phyloP scores from a whole-genome alignment of 176 grass and related monocot species.

The Elaeis guineensis region DNA sequence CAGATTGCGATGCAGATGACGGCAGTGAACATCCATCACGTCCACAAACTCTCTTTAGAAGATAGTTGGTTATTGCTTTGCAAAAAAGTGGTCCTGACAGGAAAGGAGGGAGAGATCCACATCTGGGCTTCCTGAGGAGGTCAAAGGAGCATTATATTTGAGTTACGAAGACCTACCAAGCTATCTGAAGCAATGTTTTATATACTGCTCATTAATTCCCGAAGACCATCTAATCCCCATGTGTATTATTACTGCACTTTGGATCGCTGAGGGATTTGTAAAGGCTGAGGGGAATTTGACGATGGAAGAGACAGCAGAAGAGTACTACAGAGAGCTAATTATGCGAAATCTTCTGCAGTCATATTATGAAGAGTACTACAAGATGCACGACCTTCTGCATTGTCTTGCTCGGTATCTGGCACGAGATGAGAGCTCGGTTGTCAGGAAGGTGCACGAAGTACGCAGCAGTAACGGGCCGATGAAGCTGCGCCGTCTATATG shows the following conservation, averaged over 20 bases:
- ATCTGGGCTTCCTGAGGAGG: slow-evolving; percentile 33
- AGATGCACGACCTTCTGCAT: slow-evolving; percentile 11
- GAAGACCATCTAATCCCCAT: neutral
- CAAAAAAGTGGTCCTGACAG: slow-evolving; percentile 24
- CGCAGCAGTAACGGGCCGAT: slow-evolving; percentile 10
- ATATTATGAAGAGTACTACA: too few relatives aligned
- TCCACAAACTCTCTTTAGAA: slow-evolving; percentile 13
- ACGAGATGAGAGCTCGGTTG: slow-evolving; percentile 24
- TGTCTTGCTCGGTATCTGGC: slow-evolving; percentile 42
- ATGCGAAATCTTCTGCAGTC: too few relatives aligned
- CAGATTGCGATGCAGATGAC: slow-evolving; percentile 13
- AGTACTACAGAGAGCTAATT: too few relatives aligned
- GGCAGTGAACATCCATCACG: slow-evolving; percentile 10
- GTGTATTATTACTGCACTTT: slow-evolving; percentile 25
- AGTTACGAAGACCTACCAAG: slow-evolving; percentile 31
- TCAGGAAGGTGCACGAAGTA: slow-evolving; percentile 13
- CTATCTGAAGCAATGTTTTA: slow-evolving; percentile 66
- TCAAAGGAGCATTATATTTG: slow-evolving; percentile 14
- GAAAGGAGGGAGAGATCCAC: neutral
- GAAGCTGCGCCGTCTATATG: slow-evolving; percentile 23
- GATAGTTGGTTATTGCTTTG: slow-evolving; percentile 29
- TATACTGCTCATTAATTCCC: slow-evolving; percentile 61
- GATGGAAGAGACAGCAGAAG: neutral
- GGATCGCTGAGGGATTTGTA: slow-evolving; percentile 56
- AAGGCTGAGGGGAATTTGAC: slow-evolving; percentile 20